Percentiles rank a stretch among this genome's conserved stretches.
Conservation (phyloP, 2,329 filamentous ascomycete species). For the Cercospora citrullina region DNA sequence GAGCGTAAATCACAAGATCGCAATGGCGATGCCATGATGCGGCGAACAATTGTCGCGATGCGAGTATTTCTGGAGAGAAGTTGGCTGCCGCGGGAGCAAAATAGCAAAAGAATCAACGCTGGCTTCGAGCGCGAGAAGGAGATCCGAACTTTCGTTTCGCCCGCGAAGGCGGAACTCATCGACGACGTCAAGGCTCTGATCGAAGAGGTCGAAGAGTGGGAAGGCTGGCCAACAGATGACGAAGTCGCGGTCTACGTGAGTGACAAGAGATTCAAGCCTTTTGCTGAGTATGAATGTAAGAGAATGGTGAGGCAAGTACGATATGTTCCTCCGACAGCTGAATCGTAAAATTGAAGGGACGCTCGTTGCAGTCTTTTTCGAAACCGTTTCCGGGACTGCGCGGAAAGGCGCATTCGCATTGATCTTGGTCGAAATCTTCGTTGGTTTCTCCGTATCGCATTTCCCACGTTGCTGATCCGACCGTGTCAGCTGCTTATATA, state of each 20-base stretch:
- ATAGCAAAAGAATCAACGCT: neutral
- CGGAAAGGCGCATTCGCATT: neutral
- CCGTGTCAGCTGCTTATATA: neutral
- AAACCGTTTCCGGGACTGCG: neutral
- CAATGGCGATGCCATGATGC: conserved; percentile 38
- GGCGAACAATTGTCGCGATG: conserved; percentile 43
- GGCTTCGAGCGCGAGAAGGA: neutral
- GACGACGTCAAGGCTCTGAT: conserved; percentile 29
- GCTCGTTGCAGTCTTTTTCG: neutral
- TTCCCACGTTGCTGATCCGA: neutral
- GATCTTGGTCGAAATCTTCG: neutral
- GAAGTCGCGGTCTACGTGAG: conserved; percentile 41
- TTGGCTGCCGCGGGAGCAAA: conserved; percentile 24
- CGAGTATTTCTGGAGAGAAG: conserved; percentile 45
- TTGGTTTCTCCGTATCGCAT: neutral
- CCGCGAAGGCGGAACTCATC: conserved; percentile 25
- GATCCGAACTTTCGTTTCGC: conserved; percentile 19
- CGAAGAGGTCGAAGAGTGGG: conserved; percentile 44
- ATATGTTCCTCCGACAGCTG: neutral
- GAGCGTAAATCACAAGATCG: conserved; percentile 32
- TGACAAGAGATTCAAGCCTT: conserved; percentile 16
- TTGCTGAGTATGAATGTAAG: neutral
- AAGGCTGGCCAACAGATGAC: conserved; percentile 46
- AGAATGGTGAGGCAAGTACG: neutral
- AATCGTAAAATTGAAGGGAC: neutral